These are phyloP conservation scores for Globisporangium nagaii DNA, from an alignment of 352 stramenopile species.

Conservation along the genomic window DNA sequence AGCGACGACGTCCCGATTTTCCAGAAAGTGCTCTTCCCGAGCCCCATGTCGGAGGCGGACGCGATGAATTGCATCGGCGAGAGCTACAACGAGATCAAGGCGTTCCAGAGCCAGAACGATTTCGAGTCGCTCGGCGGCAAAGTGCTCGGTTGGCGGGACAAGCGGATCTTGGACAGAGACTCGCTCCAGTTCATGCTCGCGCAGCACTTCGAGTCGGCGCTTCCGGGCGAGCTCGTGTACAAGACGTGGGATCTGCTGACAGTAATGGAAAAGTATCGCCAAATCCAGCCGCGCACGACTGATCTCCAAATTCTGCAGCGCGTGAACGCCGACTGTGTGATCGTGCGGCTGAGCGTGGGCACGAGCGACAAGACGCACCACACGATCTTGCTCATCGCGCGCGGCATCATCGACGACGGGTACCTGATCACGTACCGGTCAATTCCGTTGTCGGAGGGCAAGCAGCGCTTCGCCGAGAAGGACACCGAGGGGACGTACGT, in stretches of 20 bases:
- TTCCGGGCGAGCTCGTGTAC: constrained; percentile 46
- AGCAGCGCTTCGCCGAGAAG: constrained; percentile 36
- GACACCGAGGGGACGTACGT: constrained; percentile 51
- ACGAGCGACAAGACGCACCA: constrained; percentile 30
- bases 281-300: constrained; percentile 56
- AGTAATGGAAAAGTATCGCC: constrained; percentile 35
- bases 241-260: constrained; percentile 70
- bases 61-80: constrained; percentile 42
- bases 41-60: constrained; percentile 27
- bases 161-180: constrained; percentile 26
- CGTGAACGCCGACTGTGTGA: constrained; percentile 54
- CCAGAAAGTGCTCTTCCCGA: constrained; percentile 39
- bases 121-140: constrained; percentile 39
- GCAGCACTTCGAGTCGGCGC: constrained; percentile 42
- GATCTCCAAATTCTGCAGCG: constrained; percentile 48
- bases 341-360: constrained; percentile 45
- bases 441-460: constrained; percentile 39
- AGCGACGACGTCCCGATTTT: constrained; percentile 31
- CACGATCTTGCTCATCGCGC: constrained; percentile 52
- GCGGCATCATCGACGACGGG: constrained; percentile 50
- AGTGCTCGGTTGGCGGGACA: constrained; percentile 51
- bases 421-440: constrained; percentile 69
- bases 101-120: constrained; percentile 30
- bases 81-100: constrained; percentile 63
- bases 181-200: constrained; percentile 61